phyloP scores from a whole-genome alignment of 148 eudicot genomes.

The Camellia lanceoleosa region DNA sequence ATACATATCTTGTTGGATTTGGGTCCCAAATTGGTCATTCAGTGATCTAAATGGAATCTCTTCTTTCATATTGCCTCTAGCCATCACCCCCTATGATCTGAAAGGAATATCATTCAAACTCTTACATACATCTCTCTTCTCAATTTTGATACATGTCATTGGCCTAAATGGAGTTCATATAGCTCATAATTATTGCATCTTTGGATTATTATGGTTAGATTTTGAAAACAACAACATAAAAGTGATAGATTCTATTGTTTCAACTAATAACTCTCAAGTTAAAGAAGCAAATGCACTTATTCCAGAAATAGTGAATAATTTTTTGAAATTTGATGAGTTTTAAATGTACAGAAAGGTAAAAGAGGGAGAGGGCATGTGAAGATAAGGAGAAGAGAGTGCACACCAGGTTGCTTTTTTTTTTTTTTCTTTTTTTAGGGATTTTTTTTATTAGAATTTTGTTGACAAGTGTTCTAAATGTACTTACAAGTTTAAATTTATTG shows the following conservation, averaged over 20 bases:
- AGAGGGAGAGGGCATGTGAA: constrained; percentile 15
- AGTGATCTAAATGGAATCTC: constrained; percentile 26
- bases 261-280: too few species aligned
- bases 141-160: not conserved
- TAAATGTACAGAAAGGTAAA: not conserved
- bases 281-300: too few species aligned
- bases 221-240: not conserved
- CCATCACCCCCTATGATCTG: constrained; percentile 18
- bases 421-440: constrained; percentile 8
- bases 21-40: constrained; percentile 21
- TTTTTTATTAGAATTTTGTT: not conserved
- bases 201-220: not conserved
- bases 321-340: not conserved
- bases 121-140: not conserved
- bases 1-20: constrained; percentile 12
- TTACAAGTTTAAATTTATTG: too few species aligned
- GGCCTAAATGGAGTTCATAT: not conserved
- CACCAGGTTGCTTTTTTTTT: constrained; percentile 14
- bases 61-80: constrained; percentile 4
- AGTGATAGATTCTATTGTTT: too few species aligned
- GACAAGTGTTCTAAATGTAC: too few species aligned
- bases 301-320: too few species aligned
- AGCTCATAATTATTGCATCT: not conserved
- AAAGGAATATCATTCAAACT: not conserved
- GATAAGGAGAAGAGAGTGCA: not conserved